phyloP scores from a whole-genome alignment of 768 basidiomycete genomes.

The Psilocybe subaeruginosa region DNA sequence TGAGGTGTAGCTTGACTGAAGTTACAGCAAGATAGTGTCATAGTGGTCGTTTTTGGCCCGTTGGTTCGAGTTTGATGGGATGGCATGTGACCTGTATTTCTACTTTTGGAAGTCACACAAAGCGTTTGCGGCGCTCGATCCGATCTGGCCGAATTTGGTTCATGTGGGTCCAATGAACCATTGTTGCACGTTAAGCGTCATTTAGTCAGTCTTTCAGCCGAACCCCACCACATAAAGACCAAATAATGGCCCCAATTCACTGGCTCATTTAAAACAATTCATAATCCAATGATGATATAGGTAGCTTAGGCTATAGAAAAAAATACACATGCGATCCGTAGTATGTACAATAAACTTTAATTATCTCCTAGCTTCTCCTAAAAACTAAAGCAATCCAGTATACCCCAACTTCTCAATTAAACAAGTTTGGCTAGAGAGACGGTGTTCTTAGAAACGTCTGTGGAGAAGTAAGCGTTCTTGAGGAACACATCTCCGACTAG shows the following conservation, averaged over 20 bases:
- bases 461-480: slow-evolving; percentile 78
- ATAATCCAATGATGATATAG: slow-evolving; percentile 1
- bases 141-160: background rate
- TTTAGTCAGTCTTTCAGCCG: background rate
- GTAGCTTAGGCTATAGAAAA: background rate
- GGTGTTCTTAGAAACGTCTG: slow-evolving; percentile 57
- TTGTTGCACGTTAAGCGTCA: too few species aligned
- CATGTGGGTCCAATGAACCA: background rate
- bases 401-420: background rate
- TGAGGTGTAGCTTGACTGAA: background rate
- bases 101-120: background rate
- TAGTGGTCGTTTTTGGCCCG: too few species aligned
- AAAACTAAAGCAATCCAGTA: background rate
- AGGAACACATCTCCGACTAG: slow-evolving; percentile 61
- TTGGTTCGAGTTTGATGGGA: background rate
- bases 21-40: too few species aligned
- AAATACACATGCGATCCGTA: slow-evolving; percentile 11
- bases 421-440: slow-evolving; percentile 52
- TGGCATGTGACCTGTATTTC: too few species aligned
- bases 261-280: background rate
- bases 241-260: too few species aligned
- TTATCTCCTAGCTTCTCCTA: background rate
- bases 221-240: too few species aligned
- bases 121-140: background rate
- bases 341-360: background rate